Conservation (phyloP, 495 filamentous ascomycete genomes). For the Daldinia vernicosa region DNA sequence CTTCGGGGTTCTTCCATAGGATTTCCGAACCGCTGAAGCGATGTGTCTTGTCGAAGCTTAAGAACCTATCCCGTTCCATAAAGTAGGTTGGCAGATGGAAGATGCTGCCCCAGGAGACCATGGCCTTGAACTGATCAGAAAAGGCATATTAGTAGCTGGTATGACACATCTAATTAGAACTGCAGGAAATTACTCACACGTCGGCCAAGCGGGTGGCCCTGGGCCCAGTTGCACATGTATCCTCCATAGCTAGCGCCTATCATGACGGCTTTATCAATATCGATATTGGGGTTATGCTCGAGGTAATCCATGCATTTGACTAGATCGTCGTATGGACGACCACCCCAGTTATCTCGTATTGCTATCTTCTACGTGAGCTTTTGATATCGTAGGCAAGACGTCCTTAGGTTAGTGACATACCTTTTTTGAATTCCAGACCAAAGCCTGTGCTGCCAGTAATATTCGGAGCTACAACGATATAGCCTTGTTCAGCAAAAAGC, state of each 20-base stretch:
- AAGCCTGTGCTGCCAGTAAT: slow-evolving; percentile 45
- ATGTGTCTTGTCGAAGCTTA: background rate
- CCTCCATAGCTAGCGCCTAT: slow-evolving; percentile 41
- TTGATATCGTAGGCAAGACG: background rate
- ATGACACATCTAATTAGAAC: background rate
- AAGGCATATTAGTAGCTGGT: background rate
- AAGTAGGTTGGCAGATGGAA: slow-evolving; percentile 27
- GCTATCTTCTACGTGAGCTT: slow-evolving; percentile 19
- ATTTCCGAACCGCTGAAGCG: slow-evolving; percentile 23
- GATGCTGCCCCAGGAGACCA: slow-evolving; percentile 36
- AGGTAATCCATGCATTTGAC: slow-evolving; percentile 44
- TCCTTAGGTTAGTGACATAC: slow-evolving; percentile 14
- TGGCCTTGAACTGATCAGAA: slow-evolving; percentile 40
- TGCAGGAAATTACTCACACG: slow-evolving; percentile 26
- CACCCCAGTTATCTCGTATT: slow-evolving; percentile 33
- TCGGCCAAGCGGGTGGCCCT: slow-evolving; percentile 41
- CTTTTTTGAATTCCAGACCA: slow-evolving; percentile 35
- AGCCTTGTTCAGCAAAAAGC: slow-evolving; percentile 47
- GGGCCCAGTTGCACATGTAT: slow-evolving; percentile 47
- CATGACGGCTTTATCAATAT: slow-evolving; percentile 40
- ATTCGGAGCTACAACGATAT: slow-evolving; percentile 46
- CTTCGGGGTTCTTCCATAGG: slow-evolving; percentile 25
- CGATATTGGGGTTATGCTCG: slow-evolving; percentile 36
- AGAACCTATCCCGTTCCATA: slow-evolving; percentile 18
- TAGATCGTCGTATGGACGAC: slow-evolving; percentile 43